Evolutionary conservation across 495 filamentous ascomycete genomes (phyloP), one percentile per base, ranked within the genome.

Genomic region (Hypoxylon crocopeplum): DNA sequence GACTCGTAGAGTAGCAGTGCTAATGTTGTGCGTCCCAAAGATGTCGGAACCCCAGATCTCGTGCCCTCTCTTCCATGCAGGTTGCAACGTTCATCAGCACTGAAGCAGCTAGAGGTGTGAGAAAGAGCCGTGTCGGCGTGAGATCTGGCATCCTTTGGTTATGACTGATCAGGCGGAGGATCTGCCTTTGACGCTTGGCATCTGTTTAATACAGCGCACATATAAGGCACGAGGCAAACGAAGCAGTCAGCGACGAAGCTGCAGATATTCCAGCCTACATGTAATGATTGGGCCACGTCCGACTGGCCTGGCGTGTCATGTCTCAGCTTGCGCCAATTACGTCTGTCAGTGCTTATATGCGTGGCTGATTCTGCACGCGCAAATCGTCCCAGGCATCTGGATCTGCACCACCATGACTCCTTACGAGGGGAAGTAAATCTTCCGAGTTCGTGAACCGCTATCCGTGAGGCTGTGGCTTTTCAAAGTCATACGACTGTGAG

Each of bases 361-460:
- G n/a, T n/a, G n/a, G n/a, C 7, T 15, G 22, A 12, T 45, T 37
- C 21, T 7, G 36, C 34, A 32, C 29, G 41, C 39, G 12, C 13
- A 27, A 19, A 8, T 12, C n/a, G 40, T 40, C 27, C 48, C 42
- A 36, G 40, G 13, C 20, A 19, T 38, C 21, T 56, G 59, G 51
- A 51, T 51, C 46, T 62, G 47, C 52, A 36, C 24, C 22, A 47
- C 47, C 27, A 37, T 3, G 27, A 34, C 32, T 55, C 38, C 32
- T 42, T 50, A 22, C 38, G 32, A 50, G 46, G 57, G 59, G 59
- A 57, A 36, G 52, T 15, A 57, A 48, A 57, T 52, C 52, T 62
- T 48, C 59, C 59, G 59, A 53, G 24, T 25, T 52, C 19, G 15
- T 11, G 46, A 41, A 8, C 13, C 12, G 13, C 20, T 33, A 56